Conservation (phyloP, 1,284 basidiomycete genomes). For the Lentinus polychrous region DNA sequence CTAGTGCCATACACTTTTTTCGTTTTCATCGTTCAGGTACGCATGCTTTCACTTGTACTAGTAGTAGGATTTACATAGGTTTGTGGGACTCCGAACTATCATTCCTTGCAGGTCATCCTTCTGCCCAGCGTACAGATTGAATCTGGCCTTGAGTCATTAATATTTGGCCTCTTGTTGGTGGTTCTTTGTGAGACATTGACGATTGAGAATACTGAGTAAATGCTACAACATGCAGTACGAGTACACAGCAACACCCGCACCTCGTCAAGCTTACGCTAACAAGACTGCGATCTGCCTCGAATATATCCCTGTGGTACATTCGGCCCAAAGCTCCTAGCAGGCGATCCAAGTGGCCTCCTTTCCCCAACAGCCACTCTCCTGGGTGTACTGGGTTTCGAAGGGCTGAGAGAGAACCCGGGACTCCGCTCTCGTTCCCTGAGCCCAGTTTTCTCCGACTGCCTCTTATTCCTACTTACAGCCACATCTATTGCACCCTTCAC, state of each 20-base stretch:
- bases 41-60: no score
- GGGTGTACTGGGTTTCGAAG: not conserved
- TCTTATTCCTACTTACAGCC: slow-evolving; percentile 13
- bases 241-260: not conserved
- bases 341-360: not conserved
- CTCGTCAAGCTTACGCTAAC: no score
- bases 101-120: no score
- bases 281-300: slow-evolving; percentile 2
- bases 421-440: not conserved
- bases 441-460: not conserved
- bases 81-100: no score
- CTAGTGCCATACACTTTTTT: no score
- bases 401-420: not conserved
- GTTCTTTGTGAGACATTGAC: no score
- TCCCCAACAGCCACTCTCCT: not conserved
- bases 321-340: not conserved
- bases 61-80: no score
- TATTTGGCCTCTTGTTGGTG: no score
- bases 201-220: not conserved
- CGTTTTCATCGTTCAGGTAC: no score
- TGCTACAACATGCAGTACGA: not conserved
- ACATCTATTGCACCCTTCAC: slow-evolving; percentile 29
- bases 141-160: no score
- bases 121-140: no score
- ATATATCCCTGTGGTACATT: not conserved